A percentile compares a stretch with the other conserved stretches of the same genome.
Conservation (phyloP, 2,329 filamentous ascomycete genomes). For the Colletotrichum navitas region DNA sequence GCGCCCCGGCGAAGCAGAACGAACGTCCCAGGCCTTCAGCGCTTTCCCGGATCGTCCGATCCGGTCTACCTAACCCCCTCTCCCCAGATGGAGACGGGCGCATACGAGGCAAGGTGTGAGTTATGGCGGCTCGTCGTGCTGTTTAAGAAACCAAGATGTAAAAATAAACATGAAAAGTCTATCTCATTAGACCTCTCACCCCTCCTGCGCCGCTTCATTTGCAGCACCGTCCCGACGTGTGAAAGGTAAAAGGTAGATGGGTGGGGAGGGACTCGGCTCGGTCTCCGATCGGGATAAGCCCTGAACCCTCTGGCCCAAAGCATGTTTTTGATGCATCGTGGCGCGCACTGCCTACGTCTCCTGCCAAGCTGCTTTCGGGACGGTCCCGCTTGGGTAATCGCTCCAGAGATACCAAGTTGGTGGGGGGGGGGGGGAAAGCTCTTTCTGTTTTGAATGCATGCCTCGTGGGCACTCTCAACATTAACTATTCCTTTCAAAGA, state of each 20-base stretch:
- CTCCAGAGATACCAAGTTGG: neutral
- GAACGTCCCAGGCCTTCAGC: too few relatives aligned
- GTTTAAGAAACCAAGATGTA: neutral
- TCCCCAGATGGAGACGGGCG: too few relatives aligned
- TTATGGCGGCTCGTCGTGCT: neutral
- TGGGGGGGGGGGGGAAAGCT: neutral
- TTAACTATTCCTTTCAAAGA: conserved; percentile 30
- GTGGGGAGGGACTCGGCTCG: neutral
- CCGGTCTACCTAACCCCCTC: too few relatives aligned
- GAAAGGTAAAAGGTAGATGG: neutral
- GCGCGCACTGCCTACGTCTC: neutral
- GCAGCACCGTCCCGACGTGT: neutral
- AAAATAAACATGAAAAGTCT: neutral
- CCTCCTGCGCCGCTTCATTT: neutral
- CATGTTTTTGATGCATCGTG: neutral
- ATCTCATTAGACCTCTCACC: neutral
- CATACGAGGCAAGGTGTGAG: neutral
- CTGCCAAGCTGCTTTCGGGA: neutral
- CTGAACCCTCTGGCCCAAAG: neutral
- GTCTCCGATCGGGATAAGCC: neutral
- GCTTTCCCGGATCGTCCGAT: too few relatives aligned
- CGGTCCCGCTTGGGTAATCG: neutral
- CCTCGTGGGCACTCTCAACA: conserved; percentile 31
- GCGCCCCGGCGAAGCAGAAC: too few relatives aligned
- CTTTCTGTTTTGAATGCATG: neutral